Base-by-base conservation (phyloP, 2,329 filamentous ascomycete genomes). In the Aureobasidium sp. region DNA sequence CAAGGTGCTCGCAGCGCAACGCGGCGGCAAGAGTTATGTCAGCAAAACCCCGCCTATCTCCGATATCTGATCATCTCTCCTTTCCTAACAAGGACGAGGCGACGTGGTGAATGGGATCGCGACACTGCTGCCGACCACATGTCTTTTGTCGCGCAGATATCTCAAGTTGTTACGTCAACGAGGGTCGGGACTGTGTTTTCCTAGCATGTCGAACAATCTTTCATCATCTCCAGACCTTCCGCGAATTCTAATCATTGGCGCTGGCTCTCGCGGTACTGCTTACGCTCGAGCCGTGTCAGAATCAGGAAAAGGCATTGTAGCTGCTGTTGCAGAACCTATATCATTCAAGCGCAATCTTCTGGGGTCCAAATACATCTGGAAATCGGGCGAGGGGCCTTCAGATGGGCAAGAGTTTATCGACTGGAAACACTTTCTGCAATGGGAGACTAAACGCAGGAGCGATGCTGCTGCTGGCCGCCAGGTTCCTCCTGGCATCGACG, bases 311-410 rank as follows among this genome's bases (percentile, higher is more conserved):
- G 90, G 87, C 6, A 72, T 87, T 36, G 84, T 97, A 64, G 84
- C 82, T 26, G 89, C 89, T 29, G 84, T 99, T 17, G 91, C 89
- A 26, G 94, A 97, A 68, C 91, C 92, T 0, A 79, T 90, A 67
- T 73, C 80, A 15, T 94, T 87, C 76, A 95, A 96, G 75, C 85
- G 93, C 5, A 77, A 81, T 46, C 79, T 82, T 0, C 86, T 97
- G 56, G 90, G 89, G 13, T 76, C 78, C 15, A 84, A 78, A 63
- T 90, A 88, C 73, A 88, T 97, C 69, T 93, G 89, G 89, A 82
- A 82, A 4, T 69, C 75, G 1, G 68, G 69, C 0, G 66, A 73
- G 0, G 51, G 64, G 0, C 78, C 86, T 0, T 62, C 70, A 0
- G 80, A 85, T 36, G 87, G 87, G 1, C 84, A 94, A 66, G 80